Conservation (phyloP, 140 eudicot genomes). For the Cichorium intybus region DNA sequence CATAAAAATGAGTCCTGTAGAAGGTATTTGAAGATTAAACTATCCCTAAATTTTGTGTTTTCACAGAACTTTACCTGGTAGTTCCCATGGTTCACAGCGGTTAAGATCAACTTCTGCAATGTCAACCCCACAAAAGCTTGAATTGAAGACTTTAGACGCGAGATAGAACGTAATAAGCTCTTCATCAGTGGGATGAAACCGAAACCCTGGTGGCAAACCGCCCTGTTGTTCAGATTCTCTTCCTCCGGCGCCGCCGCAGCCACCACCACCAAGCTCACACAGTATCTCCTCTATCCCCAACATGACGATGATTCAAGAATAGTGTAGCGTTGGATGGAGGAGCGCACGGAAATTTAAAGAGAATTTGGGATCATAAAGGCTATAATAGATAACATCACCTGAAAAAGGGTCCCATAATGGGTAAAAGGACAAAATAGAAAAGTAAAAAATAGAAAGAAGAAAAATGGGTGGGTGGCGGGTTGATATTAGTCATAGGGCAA, state of each 20-base stretch:
- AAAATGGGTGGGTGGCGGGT: background rate
- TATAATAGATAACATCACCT: constrained; percentile 35
- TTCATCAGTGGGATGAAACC: constrained; percentile 97
- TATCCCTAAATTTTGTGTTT: background rate
- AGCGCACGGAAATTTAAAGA: constrained; percentile 45
- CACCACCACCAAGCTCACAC: constrained; percentile 33
- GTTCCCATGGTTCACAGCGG: constrained; percentile 93
- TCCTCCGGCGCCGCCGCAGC: constrained; percentile 10
- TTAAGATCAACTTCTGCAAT: constrained; percentile 90
- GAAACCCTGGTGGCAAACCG: constrained; percentile 84
- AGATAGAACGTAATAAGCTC: constrained; percentile 82
- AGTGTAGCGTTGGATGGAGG: background rate
- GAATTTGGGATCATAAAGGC: constrained; percentile 41
- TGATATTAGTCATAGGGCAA: background rate
- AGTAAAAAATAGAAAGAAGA: background rate
- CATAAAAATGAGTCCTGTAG: no score
- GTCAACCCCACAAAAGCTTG: constrained; percentile 37
- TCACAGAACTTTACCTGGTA: constrained; percentile 47
- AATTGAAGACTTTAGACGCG: constrained; percentile 76
- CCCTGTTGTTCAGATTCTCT: constrained; percentile 33
- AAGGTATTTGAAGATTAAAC: background rate
- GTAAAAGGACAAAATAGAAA: constrained; percentile 26
- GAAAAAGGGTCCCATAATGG: constrained; percentile 43
- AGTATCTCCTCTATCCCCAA: constrained; percentile 47
- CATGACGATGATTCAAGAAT: constrained; percentile 19